phyloP scores from a whole-genome alignment of 495 filamentous ascomycete genomes.

The Trypethelium eluteriae region DNA sequence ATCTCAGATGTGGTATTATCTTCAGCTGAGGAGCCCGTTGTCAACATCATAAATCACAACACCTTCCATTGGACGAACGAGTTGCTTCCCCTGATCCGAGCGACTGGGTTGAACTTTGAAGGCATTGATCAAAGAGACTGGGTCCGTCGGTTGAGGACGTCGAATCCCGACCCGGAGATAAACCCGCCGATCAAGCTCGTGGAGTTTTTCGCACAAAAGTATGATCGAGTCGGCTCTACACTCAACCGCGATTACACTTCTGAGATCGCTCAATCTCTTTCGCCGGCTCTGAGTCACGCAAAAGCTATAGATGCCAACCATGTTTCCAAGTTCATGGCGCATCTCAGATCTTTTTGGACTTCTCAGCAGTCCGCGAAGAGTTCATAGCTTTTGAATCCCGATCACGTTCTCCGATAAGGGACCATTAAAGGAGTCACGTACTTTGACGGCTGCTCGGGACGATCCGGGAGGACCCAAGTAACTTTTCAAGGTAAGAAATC shows the following conservation, averaged over 20 bases:
- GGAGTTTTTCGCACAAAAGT: conserved; percentile 42
- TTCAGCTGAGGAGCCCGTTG: conserved; percentile 30
- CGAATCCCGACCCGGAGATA: conserved; percentile 41
- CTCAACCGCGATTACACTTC: not conserved
- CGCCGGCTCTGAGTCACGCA: not conserved
- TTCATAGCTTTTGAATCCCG: too few relatives aligned
- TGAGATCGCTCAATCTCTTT: not conserved
- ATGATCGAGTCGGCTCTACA: conserved; percentile 14
- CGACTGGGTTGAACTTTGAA: conserved; percentile 42
- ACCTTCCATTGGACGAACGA: conserved; percentile 46
- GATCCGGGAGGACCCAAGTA: too few relatives aligned
- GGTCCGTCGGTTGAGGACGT: conserved; percentile 39
- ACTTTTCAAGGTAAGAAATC: too few relatives aligned
- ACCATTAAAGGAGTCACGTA: not conserved
- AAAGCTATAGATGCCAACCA: not conserved
- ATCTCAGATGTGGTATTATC: conserved; percentile 42
- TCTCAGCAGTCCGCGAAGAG: too few relatives aligned
- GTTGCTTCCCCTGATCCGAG: conserved; percentile 42
- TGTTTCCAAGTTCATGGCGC: not conserved
- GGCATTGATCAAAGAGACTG: conserved; percentile 42
- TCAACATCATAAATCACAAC: conserved; percentile 47
- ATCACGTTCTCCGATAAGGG: not conserved
- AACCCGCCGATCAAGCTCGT: conserved; percentile 56
- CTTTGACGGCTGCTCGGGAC: too few relatives aligned
- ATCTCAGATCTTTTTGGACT: not conserved